Evolutionary conservation across 805 yeast species (phyloP).

Genomic region (Ogataea chonburiensis): DNA sequence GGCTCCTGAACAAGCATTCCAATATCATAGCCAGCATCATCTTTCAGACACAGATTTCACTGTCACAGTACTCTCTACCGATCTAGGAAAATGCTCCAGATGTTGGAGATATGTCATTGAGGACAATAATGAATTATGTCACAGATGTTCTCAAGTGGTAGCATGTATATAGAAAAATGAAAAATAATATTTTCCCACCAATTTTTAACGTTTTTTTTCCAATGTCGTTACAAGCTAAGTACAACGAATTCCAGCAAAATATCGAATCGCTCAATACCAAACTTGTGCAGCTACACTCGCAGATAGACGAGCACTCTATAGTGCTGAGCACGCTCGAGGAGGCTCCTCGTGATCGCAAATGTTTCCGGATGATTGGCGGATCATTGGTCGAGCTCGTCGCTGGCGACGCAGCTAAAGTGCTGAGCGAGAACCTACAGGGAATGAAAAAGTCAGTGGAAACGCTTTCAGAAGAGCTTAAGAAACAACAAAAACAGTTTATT

Average conservation of each 20-base stretch:
- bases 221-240: constrained; percentile 42
- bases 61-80: constrained; percentile 38
- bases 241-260: constrained; percentile 51
- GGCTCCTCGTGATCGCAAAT: constrained; percentile 61
- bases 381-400: constrained; percentile 83
- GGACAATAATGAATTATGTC: constrained; percentile 55
- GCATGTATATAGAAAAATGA: constrained; percentile 11
- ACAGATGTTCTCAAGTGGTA: constrained; percentile 54
- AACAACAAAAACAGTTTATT: constrained; percentile 42
- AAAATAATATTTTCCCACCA: not conserved
- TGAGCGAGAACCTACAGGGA: constrained; percentile 56
- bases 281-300: constrained; percentile 47
- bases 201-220: not conserved
- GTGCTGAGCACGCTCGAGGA: constrained; percentile 57
- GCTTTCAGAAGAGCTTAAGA: constrained; percentile 39
- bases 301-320: constrained; percentile 45
- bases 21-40: constrained; percentile 31
- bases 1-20: constrained; percentile 1
- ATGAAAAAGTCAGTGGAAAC: constrained; percentile 39
- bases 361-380: constrained; percentile 93
- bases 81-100: constrained; percentile 74
- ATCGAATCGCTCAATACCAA: constrained; percentile 47
- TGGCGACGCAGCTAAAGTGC: constrained; percentile 65
- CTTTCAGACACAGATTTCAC: constrained; percentile 33
- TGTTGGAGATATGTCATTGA: constrained; percentile 83